Percentiles rank a stretch among this genome's conserved stretches.
These are phyloP conservation scores for Candida maesae DNA, from an alignment of 805 yeast genomes.

Conservation along the genomic window DNA sequence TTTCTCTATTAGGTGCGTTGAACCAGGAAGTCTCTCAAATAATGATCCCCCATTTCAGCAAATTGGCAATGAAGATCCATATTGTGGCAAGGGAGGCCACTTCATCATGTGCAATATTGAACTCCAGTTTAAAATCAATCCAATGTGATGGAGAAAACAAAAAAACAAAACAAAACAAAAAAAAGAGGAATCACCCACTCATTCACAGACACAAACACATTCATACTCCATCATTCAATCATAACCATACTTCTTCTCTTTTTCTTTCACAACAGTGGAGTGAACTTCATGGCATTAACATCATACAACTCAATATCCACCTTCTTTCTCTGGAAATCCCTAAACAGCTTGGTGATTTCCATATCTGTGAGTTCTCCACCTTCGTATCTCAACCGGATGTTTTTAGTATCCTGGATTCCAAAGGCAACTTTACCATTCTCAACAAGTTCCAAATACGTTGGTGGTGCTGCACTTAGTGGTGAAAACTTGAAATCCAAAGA, in stretches of 20 bases:
- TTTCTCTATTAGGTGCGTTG: no score
- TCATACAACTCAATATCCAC: slow-evolving; percentile 23
- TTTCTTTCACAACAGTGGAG: slow-evolving; percentile 28
- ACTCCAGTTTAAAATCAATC: no score
- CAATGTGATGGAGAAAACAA: neutral
- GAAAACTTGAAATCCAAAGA: slow-evolving; percentile 64
- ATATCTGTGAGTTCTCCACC: slow-evolving; percentile 17
- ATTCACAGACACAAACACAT: neutral
- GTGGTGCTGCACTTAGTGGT: slow-evolving; percentile 66
- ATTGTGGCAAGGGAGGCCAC: no score
- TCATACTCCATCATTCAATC: neutral
- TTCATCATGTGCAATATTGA: no score
- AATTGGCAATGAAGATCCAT: no score
- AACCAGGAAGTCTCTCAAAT: no score
- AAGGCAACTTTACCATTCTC: slow-evolving; percentile 76
- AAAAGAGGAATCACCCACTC: neutral
- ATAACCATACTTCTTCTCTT: neutral
- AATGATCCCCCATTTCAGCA: no score
- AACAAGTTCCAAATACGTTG: slow-evolving; percentile 71
- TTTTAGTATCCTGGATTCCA: slow-evolving; percentile 16
- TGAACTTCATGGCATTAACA: slow-evolving; percentile 18
- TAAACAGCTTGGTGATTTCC: slow-evolving; percentile 21
- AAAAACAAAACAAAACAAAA: neutral
- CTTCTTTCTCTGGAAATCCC: slow-evolving; percentile 10
- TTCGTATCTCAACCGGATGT: slow-evolving; percentile 18